Evolutionary conservation across 2,329 filamentous ascomycete species (phyloP), one percentile per base, ranked within the genome.

Genomic region (Coniochaeta prunicola): DNA sequence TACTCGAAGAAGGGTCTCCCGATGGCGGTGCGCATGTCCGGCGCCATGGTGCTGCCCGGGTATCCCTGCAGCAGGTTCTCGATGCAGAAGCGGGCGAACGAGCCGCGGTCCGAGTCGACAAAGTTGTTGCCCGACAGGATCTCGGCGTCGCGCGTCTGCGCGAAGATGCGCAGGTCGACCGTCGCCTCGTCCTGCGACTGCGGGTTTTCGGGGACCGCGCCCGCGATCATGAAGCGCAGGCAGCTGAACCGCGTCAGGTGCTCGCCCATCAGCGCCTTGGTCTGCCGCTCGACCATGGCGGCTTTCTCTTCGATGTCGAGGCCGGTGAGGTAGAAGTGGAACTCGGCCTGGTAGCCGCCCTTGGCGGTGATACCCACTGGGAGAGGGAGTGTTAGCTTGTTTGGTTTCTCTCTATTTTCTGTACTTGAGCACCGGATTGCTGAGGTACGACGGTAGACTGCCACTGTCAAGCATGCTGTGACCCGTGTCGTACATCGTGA

Each of bases 21-120:
- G 4, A 72, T 58, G 7, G 70, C 72, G 1, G 73, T 76, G 30
- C 74, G 68, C 57, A 64, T 68, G 59, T 77, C 74, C 1, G 72
- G 62, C 3, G 72, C 69, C 24, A 67, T 66, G 59, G 75, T 73
- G 57, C 57, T 60, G 8, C 71, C 73, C 0, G 73, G 74, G 60
- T 75, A 76, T 10, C 68, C 66, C 62, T 75, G 72, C 67, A 74
- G 73, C 61, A 75, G 70, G 57, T 71, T 71, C 58, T 75, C 71
- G 21, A 70, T 67, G 57, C 73, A 66, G 26, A 66, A 71, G 9
- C 71, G 67, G 2, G 73, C 62, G 61, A 76, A 76, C 0, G 62
- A 61, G 58, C 63, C 63, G 34, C 62, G 56, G 63, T 70, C 17
- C 58, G 62, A 4, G 70, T 66, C 28, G 66, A 65, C 15, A 72